Conservation (phyloP, 768 basidiomycete species). For the Agrocybe pediades region DNA sequence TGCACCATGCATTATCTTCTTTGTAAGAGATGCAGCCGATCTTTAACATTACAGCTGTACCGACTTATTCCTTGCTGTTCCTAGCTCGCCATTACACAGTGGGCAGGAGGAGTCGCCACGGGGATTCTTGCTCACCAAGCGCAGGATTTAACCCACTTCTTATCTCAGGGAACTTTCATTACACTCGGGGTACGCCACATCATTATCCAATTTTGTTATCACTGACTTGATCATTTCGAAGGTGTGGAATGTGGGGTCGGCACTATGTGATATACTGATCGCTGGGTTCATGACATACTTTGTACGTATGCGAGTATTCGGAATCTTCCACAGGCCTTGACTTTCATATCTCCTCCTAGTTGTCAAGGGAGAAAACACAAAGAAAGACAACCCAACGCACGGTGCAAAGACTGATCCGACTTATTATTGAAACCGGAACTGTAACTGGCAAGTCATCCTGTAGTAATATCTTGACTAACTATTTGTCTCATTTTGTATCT, state of each 20-base stretch:
- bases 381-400: slow-evolving; percentile 7
- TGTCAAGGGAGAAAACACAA: background rate
- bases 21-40: too few relatives aligned
- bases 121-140: background rate
- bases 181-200: background rate
- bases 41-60: too few relatives aligned
- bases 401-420: slow-evolving; percentile 10
- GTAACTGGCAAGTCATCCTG: slow-evolving; percentile 1
- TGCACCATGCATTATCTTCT: background rate
- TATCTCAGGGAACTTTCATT: background rate
- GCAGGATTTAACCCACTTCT: background rate
- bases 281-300: background rate
- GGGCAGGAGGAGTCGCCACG: background rate
- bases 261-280: background rate
- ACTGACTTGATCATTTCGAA: background rate
- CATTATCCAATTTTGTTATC: too few relatives aligned
- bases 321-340: too few relatives aligned
- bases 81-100: background rate
- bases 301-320: background rate
- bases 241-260: background rate
- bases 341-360: background rate
- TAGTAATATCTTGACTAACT: too few relatives aligned
- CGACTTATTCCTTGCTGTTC: too few relatives aligned
- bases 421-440: slow-evolving; percentile 15
- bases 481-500: too few relatives aligned